Base-by-base conservation (phyloP, 2,329 filamentous ascomycete genomes). In the Davidsoniella eucalypti region DNA sequence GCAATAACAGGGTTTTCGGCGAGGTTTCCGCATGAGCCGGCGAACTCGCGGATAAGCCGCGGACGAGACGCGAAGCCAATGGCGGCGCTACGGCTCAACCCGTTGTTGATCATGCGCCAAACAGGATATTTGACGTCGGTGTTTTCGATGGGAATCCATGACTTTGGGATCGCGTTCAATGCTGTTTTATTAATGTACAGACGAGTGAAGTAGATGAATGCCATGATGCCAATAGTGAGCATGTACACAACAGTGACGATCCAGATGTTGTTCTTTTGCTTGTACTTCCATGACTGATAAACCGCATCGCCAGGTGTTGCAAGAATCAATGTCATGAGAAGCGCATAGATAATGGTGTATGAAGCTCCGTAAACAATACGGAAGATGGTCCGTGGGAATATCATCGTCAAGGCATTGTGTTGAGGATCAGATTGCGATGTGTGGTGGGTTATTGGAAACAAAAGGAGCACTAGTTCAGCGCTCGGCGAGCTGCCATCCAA, bases 161-260 rank as follows among this genome's bases (percentile, higher is more conserved):
- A 69, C 63, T 90, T 92, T 1, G 92, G 92, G 53, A 98, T 94
- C 3, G 78, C 80, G 16, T 80, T 76, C 7, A 96, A 72, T 7
- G 84, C 79, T 43, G 75, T 83, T 55, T 85, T 79, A 59, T 86
- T 93, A 49, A 90, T 85, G 65, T 90, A 95, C 17, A 95, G 75
- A n/a, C 92, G 75, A 49, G 80, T 77, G 50, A 80, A 75, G 63
- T 94, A 95, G 58, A 95, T 76, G 58, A 94, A 78, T 42, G 77
- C 64, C 41, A 86, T 75, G 49, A 87, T 66, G 43, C 84, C 54
- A 43, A 82, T 69, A 12, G 86, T 87, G 44, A 87, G 67, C 51
- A 88, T 65, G 61, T 93, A 93, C 58, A 76, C 75, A 53, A 84
- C 79, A 49, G 77, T 76, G 57, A 95, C 76, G 60, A 92, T 81